Percentiles rank a stretch among this genome's conserved stretches.
phyloP scores from a whole-genome alignment of 208 protist species.

The Crithidia brevicula region DNA sequence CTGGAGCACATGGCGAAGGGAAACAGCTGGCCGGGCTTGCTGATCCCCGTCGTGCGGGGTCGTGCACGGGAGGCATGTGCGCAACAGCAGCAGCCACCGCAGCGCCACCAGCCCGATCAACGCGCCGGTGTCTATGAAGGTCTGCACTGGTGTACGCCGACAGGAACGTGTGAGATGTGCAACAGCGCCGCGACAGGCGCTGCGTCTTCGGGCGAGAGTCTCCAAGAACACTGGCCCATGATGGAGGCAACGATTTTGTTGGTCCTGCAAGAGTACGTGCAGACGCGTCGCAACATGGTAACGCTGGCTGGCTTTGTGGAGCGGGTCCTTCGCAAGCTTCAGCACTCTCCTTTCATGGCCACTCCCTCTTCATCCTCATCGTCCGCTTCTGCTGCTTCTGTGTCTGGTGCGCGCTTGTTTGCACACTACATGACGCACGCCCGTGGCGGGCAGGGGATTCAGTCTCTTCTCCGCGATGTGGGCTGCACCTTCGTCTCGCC shows the following conservation, averaged over 20 bases:
- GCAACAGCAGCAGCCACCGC: background rate
- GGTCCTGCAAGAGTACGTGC: constrained; percentile 63
- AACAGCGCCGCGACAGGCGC: background rate
- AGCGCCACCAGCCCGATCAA: background rate
- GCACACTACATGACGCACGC: constrained; percentile 18
- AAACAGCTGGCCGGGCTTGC: constrained; percentile 56
- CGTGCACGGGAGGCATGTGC: background rate
- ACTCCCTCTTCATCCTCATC: background rate
- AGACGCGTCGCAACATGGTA: constrained; percentile 56
- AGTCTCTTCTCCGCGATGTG: constrained; percentile 52
- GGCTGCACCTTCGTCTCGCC: constrained; percentile 70
- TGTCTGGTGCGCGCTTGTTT: constrained; percentile 9
- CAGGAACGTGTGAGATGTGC: constrained; percentile 20
- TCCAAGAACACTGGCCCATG: constrained; percentile 7
- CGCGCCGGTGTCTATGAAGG: constrained; percentile 14
- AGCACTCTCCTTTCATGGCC: constrained; percentile 18
- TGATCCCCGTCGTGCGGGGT: constrained; percentile 9
- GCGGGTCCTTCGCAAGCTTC: constrained; percentile 67
- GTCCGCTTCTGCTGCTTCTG: background rate
- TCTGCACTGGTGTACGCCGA: constrained; percentile 67
- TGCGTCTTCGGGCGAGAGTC: background rate
- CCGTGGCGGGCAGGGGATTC: constrained; percentile 28
- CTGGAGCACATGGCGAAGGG: constrained; percentile 47
- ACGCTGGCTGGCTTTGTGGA: constrained; percentile 65
- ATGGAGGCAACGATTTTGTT: constrained; percentile 62